Percentiles rank a stretch among this genome's conserved stretches.
These are phyloP conservation scores for Ilex paraguariensis DNA, from an alignment of 305 asterid species.

Conservation along the genomic window DNA sequence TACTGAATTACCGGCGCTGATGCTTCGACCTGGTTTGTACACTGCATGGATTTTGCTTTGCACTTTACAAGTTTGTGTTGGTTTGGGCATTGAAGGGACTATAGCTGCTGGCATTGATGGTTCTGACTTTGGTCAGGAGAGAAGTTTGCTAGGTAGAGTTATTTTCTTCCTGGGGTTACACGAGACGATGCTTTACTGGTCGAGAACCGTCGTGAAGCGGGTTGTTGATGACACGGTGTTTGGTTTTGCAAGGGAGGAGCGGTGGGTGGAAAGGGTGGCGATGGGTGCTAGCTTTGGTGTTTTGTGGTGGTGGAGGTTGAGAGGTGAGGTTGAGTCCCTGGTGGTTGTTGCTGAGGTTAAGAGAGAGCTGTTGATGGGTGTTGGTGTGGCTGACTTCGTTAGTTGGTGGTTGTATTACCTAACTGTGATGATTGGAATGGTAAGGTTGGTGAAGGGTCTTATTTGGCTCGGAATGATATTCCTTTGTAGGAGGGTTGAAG, in stretches of 20 bases:
- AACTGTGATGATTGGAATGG: conserved; percentile 43
- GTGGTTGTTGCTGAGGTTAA: conserved; percentile 41
- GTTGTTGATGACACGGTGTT: conserved; percentile 72
- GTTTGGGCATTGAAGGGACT: conserved; percentile 74
- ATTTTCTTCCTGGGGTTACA: conserved; percentile 72
- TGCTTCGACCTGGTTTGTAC: conserved; percentile 21
- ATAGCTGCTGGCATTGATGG: conserved; percentile 55
- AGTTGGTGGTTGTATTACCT: conserved; percentile 59
- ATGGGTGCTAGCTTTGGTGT: conserved; percentile 37
- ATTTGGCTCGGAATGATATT: conserved; percentile 22
- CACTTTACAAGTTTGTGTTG: conserved; percentile 45
- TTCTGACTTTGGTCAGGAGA: conserved; percentile 26
- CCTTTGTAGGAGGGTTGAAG: conserved; percentile 22
- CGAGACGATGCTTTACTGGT: conserved; percentile 64
- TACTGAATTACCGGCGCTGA: neutral
- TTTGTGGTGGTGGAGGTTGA: conserved; percentile 73
- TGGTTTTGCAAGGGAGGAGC: conserved; percentile 34
- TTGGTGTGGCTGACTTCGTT: conserved; percentile 36
- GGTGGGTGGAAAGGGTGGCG: conserved; percentile 43
- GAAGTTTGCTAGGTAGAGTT: conserved; percentile 21
- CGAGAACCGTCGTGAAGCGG: conserved; percentile 61
- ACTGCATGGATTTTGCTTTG: conserved; percentile 53
- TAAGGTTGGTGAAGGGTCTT: conserved; percentile 31
- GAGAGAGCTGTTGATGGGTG: conserved; percentile 40
- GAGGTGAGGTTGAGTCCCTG: conserved; percentile 61